Conservation (phyloP, 2,329 filamentous ascomycete species). For the Aspergillus versicolor region DNA sequence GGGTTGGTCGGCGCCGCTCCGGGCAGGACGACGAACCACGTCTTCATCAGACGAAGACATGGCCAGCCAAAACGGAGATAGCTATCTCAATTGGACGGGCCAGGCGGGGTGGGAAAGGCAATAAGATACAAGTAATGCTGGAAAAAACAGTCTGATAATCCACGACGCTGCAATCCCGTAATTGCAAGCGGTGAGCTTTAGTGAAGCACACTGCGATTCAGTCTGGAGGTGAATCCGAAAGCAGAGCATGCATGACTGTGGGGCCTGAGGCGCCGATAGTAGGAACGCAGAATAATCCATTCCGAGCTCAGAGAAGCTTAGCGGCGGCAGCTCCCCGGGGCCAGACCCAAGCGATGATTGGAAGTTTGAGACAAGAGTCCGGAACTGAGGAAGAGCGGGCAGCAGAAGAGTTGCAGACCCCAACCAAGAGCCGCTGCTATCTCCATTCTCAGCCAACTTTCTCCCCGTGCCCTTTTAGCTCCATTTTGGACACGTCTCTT, state of each 20-base stretch:
- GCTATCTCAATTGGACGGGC: not conserved
- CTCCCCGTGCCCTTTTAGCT: conserved; percentile 5
- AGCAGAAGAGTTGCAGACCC: not conserved
- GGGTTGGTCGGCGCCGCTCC: conserved; percentile 24
- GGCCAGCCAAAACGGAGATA: conserved; percentile 1
- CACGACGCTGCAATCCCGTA: not conserved
- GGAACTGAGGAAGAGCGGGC: not conserved
- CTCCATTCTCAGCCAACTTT: conserved; percentile 5
- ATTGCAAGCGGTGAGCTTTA: not conserved
- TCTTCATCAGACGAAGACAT: conserved; percentile 43
- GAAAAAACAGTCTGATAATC: not conserved
- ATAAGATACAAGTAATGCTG: not conserved
- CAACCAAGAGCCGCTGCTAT: conserved; percentile 8
- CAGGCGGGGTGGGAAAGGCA: not conserved
- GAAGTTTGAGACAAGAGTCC: not conserved
- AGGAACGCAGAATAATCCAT: conserved; percentile 26
- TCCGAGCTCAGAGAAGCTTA: conserved; percentile 23
- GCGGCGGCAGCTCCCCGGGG: conserved; percentile 18
- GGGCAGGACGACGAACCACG: conserved; percentile 35
- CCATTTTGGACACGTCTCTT: conserved; percentile 5
- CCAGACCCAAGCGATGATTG: conserved; percentile 19
- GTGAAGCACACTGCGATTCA: not conserved
- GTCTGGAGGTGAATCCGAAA: not conserved
- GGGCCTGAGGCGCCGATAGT: conserved; percentile 2
- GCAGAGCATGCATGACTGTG: not conserved